Evolutionary conservation across 306 rosid genomes (phyloP).

Genomic region (Oxytropis ochrocephala): DNA sequence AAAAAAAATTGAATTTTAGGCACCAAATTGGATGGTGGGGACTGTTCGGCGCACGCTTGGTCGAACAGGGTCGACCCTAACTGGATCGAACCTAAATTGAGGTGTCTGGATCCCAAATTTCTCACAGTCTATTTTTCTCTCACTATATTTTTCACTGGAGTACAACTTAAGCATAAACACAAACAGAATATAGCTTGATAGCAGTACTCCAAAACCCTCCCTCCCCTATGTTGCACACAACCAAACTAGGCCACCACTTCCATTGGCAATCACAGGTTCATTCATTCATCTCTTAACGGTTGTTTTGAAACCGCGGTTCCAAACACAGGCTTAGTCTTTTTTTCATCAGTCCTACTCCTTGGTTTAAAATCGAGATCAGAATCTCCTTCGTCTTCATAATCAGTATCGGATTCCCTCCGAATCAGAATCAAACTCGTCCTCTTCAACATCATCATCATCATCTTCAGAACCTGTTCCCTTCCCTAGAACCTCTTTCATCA

Average conservation of each 20-base stretch:
- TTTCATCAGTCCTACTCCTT: conserved; percentile 24
- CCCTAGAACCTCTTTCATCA: conserved; percentile 51
- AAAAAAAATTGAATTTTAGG: no score
- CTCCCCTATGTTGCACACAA: not conserved
- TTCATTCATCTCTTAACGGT: conserved; percentile 5
- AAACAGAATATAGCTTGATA: not conserved
- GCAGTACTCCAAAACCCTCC: not conserved
- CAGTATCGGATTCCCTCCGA: conserved; percentile 21
- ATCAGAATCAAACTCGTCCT: conserved; percentile 28
- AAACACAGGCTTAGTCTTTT: not conserved
- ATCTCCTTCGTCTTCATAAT: conserved; percentile 7
- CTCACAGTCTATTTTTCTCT: no score
- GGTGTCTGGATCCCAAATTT: no score
- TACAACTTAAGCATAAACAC: not conserved
- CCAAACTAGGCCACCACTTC: not conserved
- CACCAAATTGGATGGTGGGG: no score
- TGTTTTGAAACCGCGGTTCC: no score
- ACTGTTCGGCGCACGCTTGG: no score
- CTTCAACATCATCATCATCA: conserved; percentile 19
- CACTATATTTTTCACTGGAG: no score
- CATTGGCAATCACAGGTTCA: not conserved
- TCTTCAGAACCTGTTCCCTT: conserved; percentile 15
- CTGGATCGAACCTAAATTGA: no score
- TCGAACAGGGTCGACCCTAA: no score
- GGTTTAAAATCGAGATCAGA: conserved; percentile 35